Conservation (phyloP, 1,139 yeast species). For the Geotrichum bryndzae region DNA sequence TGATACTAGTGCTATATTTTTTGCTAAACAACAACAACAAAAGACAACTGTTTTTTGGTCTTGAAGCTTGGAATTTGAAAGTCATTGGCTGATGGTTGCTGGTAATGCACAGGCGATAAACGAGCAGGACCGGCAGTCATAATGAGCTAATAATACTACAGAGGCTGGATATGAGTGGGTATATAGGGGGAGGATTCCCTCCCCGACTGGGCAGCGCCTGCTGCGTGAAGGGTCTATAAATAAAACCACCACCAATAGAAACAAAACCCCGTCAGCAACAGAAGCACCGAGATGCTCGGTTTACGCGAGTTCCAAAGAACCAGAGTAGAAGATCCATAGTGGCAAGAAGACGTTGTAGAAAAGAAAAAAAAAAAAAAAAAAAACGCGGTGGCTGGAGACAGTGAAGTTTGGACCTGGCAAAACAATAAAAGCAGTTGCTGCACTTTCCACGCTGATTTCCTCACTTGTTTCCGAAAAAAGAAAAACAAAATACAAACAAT, state of each 20-base stretch:
- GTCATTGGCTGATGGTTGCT: too few relatives aligned
- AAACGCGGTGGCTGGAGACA: not conserved
- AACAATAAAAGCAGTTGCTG: not conserved
- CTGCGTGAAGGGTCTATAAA: not conserved
- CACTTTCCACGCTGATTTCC: too few relatives aligned
- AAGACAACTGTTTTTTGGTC: too few relatives aligned
- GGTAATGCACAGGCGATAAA: too few relatives aligned
- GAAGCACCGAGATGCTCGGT: not conserved
- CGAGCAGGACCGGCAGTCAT: not conserved
- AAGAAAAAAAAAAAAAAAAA: too few relatives aligned
- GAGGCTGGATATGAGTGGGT: not conserved
- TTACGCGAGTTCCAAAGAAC: not conserved
- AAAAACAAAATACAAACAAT: too few relatives aligned
- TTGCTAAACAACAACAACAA: too few relatives aligned
- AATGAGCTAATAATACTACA: not conserved
- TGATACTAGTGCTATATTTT: too few relatives aligned
- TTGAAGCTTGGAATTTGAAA: too few relatives aligned
- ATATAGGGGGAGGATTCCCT: not conserved
- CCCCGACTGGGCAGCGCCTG: too few relatives aligned
- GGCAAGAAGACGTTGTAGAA: too few relatives aligned
- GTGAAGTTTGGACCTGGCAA: not conserved
- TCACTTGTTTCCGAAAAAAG: too few relatives aligned
- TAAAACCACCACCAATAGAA: not conserved
- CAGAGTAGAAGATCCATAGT: not conserved
- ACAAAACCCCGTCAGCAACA: not conserved